Base-by-base conservation (phyloP, 2,329 filamentous ascomycete genomes). In the Penicillium sp. region DNA sequence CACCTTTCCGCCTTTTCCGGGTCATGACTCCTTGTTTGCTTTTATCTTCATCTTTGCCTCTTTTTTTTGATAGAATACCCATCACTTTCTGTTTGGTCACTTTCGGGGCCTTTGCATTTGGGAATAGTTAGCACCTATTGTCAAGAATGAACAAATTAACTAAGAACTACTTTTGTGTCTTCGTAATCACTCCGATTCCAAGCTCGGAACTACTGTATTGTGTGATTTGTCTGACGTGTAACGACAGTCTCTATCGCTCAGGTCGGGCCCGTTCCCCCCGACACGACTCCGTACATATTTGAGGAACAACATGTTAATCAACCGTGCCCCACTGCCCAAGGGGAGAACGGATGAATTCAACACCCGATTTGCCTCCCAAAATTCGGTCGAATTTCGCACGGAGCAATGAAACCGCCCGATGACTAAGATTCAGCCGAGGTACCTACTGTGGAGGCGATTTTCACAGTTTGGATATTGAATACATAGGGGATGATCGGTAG, bases 351-450 rank as follows among this genome's bases (percentile, higher is more conserved):
- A 38, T 39, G 51, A 49, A 53, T 0, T 6, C 24, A 53, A 49
- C 42, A 11, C 22, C 50, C 44, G 50, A 52, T 3, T 31, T 27
- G 24, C 24, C 24, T 27, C 24, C 24, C 24, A 27, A 27, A 27
- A 6, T 8, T 27, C 24, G 24, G 24, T 27, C 24, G 24, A 27
- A 27, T 6, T 27, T 27, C 8, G 24, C 13, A 14, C 53, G 44
- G 53, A n/a, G 48, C 18, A 3, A 57, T 60, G 10, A 53, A 57
- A 60, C 58, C 48, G 50, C 53, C 59, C 59, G 52, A 54, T 56
- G 41, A 54, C 51, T 49, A 50, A 52, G 32, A 40, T 40, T 21
- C 38, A 21, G 21, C 54, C 56, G 53, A 56, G 56, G 56, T 31
- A 11, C 5, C 40, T 46, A 10, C 13, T 29, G 31, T 21, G 34